Conservation (phyloP, 306 rosid species). For the Trichosanthes cucumerina region DNA sequence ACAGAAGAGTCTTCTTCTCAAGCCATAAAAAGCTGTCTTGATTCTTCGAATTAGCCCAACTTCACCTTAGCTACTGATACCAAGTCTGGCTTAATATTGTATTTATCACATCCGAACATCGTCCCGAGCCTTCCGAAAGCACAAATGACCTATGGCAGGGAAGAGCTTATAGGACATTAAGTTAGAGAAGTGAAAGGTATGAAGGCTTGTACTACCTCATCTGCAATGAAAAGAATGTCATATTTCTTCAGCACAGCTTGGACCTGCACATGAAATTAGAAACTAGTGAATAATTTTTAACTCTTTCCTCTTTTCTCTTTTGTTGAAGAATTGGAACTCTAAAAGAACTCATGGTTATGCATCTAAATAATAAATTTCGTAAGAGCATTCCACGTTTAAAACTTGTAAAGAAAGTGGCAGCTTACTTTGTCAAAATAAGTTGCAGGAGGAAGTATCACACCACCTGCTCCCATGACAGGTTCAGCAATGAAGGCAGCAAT, state of each 20-base stretch:
- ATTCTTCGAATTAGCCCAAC: not conserved
- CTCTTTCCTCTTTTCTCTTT: not conserved
- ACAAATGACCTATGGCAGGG: slow-evolving; percentile 63
- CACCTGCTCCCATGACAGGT: slow-evolving; percentile 97
- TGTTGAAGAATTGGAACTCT: not conserved
- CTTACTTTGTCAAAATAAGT: slow-evolving; percentile 84
- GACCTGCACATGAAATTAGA: slow-evolving; percentile 33
- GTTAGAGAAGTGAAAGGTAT: slow-evolving; percentile 15
- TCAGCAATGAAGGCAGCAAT: slow-evolving; percentile 98
- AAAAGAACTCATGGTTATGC: not conserved
- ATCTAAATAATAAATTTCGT: not conserved
- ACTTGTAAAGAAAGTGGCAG: not conserved
- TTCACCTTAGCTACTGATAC: slow-evolving; percentile 86
- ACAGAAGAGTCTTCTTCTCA: not conserved
- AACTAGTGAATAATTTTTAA: not conserved
- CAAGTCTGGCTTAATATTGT: slow-evolving; percentile 86
- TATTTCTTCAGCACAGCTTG: slow-evolving; percentile 89
- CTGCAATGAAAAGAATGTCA: slow-evolving; percentile 91
- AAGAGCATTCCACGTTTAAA: not conserved
- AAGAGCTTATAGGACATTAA: slow-evolving; percentile 10
- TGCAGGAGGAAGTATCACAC: slow-evolving; percentile 81
- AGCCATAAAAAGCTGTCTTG: not conserved
- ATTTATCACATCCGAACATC: slow-evolving; percentile 85
- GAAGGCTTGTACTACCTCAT: slow-evolving; percentile 39
- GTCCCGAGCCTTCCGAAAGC: slow-evolving; percentile 91